Conservation (phyloP, 140 eudicot genomes). For the Bidens hawaiensis region DNA sequence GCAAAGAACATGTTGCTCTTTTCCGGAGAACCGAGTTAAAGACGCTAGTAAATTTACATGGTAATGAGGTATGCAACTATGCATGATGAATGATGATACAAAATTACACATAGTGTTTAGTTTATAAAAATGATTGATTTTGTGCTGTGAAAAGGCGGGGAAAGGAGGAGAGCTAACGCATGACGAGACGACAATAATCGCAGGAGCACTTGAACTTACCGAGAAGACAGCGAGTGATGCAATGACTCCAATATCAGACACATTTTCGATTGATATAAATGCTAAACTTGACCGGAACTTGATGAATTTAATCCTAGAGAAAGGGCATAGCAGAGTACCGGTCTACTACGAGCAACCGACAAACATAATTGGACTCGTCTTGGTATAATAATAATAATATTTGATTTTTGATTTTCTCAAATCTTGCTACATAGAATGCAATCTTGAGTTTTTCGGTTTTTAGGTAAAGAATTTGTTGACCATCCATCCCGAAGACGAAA, state of each 20-base stretch:
- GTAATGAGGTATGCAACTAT: constrained; percentile 93
- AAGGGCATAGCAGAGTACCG: constrained; percentile 72
- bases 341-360: constrained; percentile 52
- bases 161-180: constrained; percentile 84
- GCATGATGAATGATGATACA: no score
- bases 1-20: constrained; percentile 63
- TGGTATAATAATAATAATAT: constrained; percentile 41
- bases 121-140: no score
- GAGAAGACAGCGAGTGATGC: constrained; percentile 78
- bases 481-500: constrained; percentile 67
- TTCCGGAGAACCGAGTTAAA: constrained; percentile 83
- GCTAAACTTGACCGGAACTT: constrained; percentile 66
- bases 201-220: constrained; percentile 78
- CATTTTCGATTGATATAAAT: constrained; percentile 68
- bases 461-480: constrained; percentile 79
- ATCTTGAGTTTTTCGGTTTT: background rate
- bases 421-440: background rate
- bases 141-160: constrained; percentile 69
- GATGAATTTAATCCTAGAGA: constrained; percentile 54
- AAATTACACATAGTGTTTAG: no score
- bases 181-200: constrained; percentile 76
- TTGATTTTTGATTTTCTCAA: background rate
- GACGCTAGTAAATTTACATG: constrained; percentile 70
- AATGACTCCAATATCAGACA: constrained; percentile 78
- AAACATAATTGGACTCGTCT: constrained; percentile 48